phyloP scores from a whole-genome alignment of 2,329 filamentous ascomycete species.

The Fusarium tricinctum region DNA sequence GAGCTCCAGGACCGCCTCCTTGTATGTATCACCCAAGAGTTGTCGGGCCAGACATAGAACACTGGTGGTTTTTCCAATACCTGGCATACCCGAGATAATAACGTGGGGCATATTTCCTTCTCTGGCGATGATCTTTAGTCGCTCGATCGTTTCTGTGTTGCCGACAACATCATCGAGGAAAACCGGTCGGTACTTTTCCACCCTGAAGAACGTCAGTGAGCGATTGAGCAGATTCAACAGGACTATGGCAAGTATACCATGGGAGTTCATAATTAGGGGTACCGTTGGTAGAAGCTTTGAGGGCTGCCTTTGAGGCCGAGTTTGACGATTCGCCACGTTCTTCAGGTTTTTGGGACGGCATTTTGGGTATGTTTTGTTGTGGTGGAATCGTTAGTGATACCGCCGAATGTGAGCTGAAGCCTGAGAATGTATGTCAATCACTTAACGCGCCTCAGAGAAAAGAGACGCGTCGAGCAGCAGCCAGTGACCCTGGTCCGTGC shows the following conservation, averaged over 20 bases:
- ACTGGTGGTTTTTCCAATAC: conserved; percentile 98
- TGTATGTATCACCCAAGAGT: conserved; percentile 91
- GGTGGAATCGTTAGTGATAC: conserved; percentile 24
- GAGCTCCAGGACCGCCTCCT: conserved; percentile 95
- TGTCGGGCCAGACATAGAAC: conserved; percentile 93
- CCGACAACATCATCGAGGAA: conserved; percentile 97
- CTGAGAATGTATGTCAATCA: conserved; percentile 47
- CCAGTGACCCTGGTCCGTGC: conserved; percentile 49
- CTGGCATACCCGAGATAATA: conserved; percentile 99
- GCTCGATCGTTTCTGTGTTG: conserved; percentile 97
- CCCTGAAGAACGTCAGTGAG: conserved; percentile 70
- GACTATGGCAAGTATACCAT: conserved; percentile 67
- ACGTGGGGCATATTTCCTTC: conserved; percentile 99
- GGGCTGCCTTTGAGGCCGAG: conserved; percentile 69
- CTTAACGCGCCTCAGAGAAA: conserved; percentile 55
- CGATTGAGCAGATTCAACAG: conserved; percentile 4
- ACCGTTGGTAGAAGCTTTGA: conserved; percentile 65
- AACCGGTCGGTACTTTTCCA: conserved; percentile 96
- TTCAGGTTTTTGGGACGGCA: conserved; percentile 65
- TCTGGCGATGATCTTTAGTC: conserved; percentile 96
- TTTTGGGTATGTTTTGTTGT: conserved; percentile 49
- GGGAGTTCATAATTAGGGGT: conserved; percentile 79
- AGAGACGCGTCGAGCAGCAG: conserved; percentile 53
- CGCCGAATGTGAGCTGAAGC: conserved; percentile 31
- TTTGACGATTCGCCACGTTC: conserved; percentile 73